Evolutionary conservation across 805 yeast genomes (phyloP).

Genomic region (Monosporozyma yasuniensis): DNA sequence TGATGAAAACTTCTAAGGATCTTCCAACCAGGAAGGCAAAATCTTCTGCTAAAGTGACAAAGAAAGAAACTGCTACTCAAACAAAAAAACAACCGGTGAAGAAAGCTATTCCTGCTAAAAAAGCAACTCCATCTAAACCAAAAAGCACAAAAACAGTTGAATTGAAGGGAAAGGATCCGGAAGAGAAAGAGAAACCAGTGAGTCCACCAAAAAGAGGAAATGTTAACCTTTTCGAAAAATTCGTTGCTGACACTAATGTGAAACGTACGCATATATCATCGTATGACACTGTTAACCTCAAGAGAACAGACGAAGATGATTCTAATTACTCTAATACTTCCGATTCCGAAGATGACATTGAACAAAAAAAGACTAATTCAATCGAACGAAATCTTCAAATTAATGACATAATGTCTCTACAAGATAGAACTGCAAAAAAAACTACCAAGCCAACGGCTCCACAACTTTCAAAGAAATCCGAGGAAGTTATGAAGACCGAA

Average conservation of each 20-base stretch:
- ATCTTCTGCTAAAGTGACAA: background rate
- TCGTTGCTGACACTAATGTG: background rate
- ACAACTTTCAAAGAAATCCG: background rate
- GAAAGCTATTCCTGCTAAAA: background rate
- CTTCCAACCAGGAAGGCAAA: background rate
- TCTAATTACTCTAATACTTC: background rate
- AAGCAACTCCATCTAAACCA: background rate
- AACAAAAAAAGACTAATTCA: background rate
- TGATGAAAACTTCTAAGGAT: background rate
- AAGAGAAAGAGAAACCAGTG: background rate
- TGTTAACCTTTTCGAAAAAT: background rate
- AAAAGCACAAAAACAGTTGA: background rate
- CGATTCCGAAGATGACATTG: background rate
- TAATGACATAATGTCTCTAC: background rate
- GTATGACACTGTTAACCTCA: background rate
- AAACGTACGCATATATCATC: background rate
- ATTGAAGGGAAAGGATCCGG: background rate
- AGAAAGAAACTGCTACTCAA: background rate
- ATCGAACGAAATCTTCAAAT: background rate
- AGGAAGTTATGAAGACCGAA: background rate
- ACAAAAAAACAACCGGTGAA: background rate
- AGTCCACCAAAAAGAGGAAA: background rate
- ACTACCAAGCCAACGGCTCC: background rate
- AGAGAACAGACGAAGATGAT: background rate
- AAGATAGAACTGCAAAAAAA: background rate